Conservation (phyloP, 345 rosid species). For the Euphorbia pulcherrima region DNA sequence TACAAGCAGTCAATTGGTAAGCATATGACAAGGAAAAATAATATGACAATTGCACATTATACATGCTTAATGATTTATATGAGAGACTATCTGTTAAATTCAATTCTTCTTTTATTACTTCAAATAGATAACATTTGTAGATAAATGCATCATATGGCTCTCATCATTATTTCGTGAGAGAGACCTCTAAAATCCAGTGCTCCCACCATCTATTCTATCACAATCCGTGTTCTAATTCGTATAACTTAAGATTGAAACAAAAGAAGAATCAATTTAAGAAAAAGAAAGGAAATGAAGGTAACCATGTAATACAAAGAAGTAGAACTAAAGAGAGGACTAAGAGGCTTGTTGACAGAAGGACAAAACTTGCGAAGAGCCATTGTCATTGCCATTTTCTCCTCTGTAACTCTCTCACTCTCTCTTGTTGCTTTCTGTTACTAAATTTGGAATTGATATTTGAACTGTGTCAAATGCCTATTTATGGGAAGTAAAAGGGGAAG, state of each 20-base stretch:
- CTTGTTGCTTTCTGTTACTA: constrained; percentile 6
- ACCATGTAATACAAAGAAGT: constrained; percentile 66
- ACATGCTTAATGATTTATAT: no score
- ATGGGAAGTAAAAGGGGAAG: background rate
- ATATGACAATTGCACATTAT: no score
- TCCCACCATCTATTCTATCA: no score
- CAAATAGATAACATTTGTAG: no score
- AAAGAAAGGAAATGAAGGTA: background rate
- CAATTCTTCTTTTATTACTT: no score
- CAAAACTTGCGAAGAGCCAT: constrained; percentile 93
- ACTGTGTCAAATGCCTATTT: background rate
- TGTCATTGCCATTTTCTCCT: constrained; percentile 50
- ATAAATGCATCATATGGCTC: no score
- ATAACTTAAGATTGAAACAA: background rate
- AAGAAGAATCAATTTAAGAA: background rate
- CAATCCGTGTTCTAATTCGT: no score
- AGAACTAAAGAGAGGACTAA: constrained; percentile 70
- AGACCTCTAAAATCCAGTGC: no score
- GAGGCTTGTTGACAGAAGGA: constrained; percentile 67
- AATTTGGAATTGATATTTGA: constrained; percentile 12
- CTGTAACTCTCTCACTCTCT: background rate
- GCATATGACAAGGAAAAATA: no score
- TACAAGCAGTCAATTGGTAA: no score
- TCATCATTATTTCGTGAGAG: no score
- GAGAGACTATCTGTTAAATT: no score